These are phyloP conservation scores for Vicia villosa DNA, from an alignment of 306 rosid species.

Conservation along the genomic window DNA sequence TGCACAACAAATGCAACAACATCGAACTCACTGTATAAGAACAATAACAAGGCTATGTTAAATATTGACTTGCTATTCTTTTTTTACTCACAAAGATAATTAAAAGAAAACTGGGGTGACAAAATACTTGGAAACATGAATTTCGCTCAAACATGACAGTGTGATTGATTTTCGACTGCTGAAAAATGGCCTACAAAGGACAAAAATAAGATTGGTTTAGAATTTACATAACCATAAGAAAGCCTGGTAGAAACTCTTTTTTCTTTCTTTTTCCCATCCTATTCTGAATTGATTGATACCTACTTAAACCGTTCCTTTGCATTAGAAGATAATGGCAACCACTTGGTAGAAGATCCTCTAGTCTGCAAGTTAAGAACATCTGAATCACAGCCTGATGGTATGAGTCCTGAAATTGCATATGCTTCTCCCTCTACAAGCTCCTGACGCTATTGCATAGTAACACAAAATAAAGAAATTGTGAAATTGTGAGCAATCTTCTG, in stretches of 20 bases:
- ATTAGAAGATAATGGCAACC: conserved; percentile 65
- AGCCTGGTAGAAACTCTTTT: neutral
- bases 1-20: conserved; percentile 72
- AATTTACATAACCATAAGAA: conserved; percentile 22
- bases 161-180: conserved; percentile 51
- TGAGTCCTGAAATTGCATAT: conserved; percentile 70
- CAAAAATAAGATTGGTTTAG: conserved; percentile 29
- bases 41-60: conserved; percentile 29
- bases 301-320: conserved; percentile 61
- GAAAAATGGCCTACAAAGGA: conserved; percentile 65
- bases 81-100: conserved; percentile 8
- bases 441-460: conserved; percentile 54
- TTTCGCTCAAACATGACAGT: conserved; percentile 64
- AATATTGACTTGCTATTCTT: conserved; percentile 21
- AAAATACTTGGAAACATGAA: conserved; percentile 73
- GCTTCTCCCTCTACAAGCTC: conserved; percentile 89
- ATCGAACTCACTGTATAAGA: conserved; percentile 72
- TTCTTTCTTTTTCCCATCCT: neutral
- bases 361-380: conserved; percentile 67
- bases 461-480: conserved; percentile 17
- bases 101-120: conserved; percentile 16
- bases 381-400: conserved; percentile 58
- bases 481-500: conserved; percentile 27
- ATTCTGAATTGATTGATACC: conserved; percentile 28
- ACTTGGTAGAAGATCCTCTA: conserved; percentile 72